These are phyloP conservation scores for Rhodotorula mucilaginosa DNA, from an alignment of 1,284 basidiomycete genomes.

Conservation along the genomic window DNA sequence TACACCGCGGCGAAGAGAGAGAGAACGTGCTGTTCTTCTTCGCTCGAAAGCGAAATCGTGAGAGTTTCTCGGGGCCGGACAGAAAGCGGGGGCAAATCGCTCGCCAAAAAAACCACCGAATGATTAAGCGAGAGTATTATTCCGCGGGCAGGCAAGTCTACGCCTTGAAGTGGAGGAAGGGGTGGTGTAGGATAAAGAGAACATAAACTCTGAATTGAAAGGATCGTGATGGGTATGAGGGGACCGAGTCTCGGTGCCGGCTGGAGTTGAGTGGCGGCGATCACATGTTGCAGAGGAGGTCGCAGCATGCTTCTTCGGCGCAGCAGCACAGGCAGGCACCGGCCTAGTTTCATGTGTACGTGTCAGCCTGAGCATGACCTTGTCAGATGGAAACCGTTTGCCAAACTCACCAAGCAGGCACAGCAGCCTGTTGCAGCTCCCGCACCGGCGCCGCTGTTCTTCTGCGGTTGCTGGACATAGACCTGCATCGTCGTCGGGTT, in stretches of 20 bases:
- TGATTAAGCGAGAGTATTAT: not conserved
- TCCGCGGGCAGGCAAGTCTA: not conserved
- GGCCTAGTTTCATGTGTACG: not conserved
- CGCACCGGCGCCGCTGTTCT: conserved; percentile 9
- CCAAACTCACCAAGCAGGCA: conserved; percentile 18
- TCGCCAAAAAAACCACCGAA: not conserved
- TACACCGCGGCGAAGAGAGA: not conserved
- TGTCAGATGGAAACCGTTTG: too few relatives aligned
- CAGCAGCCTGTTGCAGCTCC: conserved; percentile 28
- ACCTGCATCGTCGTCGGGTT: conserved; percentile 1
- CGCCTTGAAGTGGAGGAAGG: too few relatives aligned
- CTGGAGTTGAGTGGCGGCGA: not conserved
- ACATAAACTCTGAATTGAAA: too few relatives aligned
- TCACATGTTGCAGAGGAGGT: not conserved
- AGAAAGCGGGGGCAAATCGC: not conserved
- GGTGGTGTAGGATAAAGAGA: too few relatives aligned
- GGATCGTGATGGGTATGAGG: not conserved
- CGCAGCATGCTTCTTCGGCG: conserved; percentile 15
- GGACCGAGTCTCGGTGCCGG: not conserved
- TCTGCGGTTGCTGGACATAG: conserved; percentile 31
- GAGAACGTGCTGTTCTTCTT: not conserved
- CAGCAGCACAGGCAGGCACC: conserved; percentile 27
- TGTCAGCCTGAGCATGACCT: too few relatives aligned
- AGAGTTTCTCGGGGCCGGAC: too few relatives aligned
- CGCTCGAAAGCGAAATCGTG: too few relatives aligned